Base-by-base conservation (phyloP, 257 asterid species). In the Solanum appendiculatum region DNA sequence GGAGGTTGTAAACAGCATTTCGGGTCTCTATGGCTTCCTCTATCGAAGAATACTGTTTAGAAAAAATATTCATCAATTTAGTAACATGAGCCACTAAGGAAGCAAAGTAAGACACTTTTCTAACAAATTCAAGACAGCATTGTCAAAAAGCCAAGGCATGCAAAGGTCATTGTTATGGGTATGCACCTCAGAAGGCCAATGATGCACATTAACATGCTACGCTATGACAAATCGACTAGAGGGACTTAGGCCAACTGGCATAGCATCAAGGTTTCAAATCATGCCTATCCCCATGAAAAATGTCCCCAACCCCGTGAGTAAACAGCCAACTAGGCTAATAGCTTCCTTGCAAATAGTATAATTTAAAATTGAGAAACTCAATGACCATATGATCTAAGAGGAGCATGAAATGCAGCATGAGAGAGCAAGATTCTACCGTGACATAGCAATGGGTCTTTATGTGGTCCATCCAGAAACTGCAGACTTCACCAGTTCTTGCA, bases 401-500 rank as follows among this genome's bases (percentile, higher is more conserved):
- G 83, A 75, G 36, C 7, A 75, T 39, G 58, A 75, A 75, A 75
- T 75, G 23, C 36, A 40, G 36, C 12, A 39, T 36, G 83, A n/a
- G 36, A 40, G 83, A 40, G 58, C n/a, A 40, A 75, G 83, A 75
- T 75, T 75, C 36, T 89, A 89, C 92, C 92, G 74, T 91, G 85
- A 91, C 90, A 60, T 87, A 91, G 84, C 91, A 91, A 84, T 91
- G 92, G 85, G 92, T 91, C 90, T 91, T 91, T 85, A 91, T 91
- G 3, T 86, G 87, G 89, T 91, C 92, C 92, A 91, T 89, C 91
- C 91, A 89, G 56, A 89, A 91, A 82, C 83, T 85, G 86, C 88
- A 27, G 82, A 86, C 80, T 56, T 87, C 87, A n/a, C 91, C 91
- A 14, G 90, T 87, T 87, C 68, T 89, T 3, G 87, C 88, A 31